Base-by-base conservation (phyloP, 768 basidiomycete species). In the Amyloporia xantha region DNA sequence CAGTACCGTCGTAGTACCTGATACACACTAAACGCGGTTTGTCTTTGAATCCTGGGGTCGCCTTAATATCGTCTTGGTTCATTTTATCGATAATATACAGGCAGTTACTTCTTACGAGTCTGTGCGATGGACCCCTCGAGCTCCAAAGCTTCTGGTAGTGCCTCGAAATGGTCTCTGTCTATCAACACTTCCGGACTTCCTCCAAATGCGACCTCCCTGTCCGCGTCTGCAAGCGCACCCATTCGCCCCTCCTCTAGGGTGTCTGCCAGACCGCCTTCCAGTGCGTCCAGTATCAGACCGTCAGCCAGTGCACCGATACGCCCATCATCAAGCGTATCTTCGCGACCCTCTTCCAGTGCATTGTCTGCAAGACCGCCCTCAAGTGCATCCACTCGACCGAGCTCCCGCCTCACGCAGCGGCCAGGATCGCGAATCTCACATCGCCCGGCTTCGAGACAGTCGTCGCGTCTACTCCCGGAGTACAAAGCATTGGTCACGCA, bases 401-500 rank as follows among this genome's bases (percentile, higher is more conserved):
- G 51, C 26, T 68, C 68, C 43, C 64, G 62, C 41, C 36, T 52
- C 5, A 62, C 62, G 5, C 56, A 63, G 20, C 50, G 67, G 19
- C 56, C 65, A 0, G 42, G 53, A 12, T 69, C 68, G 12, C 59
- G 68, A 9, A 42, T 64, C 17, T 62, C 70, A 2, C 78, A 80
- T 25, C 73, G 79, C 24, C 75, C 78, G 35, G 67, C 77, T 2
- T 77, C 78, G 13, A 65, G 71, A 38, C 74, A 75, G 39, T 55
- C 68, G 3, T 71, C 79, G 5, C 75, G 79, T 17, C 63, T 87
- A 7, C 54, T 76, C 2, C 77, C 81, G 1, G 60, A 76, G 35
- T 76, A 73, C 47, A 79, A 83, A 48, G 61, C 68, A 0, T 68
- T 90, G 17, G 79, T 76, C 47, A 66, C 67, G 7, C 79, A 82